Conservation (phyloP, 768 basidiomycete genomes). For the Leucocoprinus birnbaumii region DNA sequence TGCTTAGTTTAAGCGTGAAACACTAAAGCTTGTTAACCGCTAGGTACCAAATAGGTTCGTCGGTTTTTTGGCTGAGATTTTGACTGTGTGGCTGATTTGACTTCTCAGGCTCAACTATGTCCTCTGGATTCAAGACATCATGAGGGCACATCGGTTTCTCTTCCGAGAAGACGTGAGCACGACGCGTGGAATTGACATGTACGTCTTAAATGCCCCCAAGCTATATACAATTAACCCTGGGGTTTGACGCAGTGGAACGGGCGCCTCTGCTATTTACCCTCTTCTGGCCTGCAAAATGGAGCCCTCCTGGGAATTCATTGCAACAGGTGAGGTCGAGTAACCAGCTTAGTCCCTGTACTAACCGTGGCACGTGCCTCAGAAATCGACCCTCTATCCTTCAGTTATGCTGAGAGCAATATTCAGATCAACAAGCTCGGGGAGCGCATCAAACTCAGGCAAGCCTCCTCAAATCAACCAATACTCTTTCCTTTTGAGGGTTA, state of each 20-base stretch:
- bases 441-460: slow-evolving; percentile 46
- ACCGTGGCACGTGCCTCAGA: slow-evolving; percentile 40
- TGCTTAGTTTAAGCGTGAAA: not conserved
- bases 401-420: slow-evolving; percentile 57
- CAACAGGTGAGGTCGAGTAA: slow-evolving; percentile 52
- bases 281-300: slow-evolving; percentile 61
- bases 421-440: slow-evolving; percentile 48
- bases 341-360: not conserved
- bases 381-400: slow-evolving; percentile 61
- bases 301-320: slow-evolving; percentile 56
- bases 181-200: slow-evolving; percentile 74
- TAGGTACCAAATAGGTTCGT: slow-evolving; percentile 75
- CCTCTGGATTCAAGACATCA: slow-evolving; percentile 77
- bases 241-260: slow-evolving; percentile 66
- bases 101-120: slow-evolving; percentile 76
- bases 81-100: not conserved
- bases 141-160: slow-evolving; percentile 28
- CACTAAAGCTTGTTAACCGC: not conserved
- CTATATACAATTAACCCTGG: not conserved
- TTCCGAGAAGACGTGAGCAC: slow-evolving; percentile 10
- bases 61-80: not conserved
- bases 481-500: slow-evolving; percentile 37
- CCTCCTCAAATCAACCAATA: slow-evolving; percentile 35
- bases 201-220: slow-evolving; percentile 19
- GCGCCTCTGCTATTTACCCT: slow-evolving; percentile 88